Evolutionary conservation across 2,329 filamentous ascomycete species (phyloP).

Genomic region (Aspergillus hortae): DNA sequence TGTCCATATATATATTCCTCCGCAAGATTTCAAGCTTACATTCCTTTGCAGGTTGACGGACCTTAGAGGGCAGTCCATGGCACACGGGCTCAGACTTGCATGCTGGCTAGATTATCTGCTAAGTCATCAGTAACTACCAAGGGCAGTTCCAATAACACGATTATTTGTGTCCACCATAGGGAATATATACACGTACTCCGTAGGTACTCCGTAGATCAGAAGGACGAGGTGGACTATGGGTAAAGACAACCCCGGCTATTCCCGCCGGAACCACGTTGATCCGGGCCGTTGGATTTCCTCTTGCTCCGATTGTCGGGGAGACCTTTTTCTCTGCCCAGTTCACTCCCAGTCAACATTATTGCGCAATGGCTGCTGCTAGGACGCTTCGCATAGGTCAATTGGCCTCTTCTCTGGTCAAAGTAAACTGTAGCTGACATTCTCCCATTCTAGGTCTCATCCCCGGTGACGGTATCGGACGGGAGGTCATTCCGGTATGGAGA

Average conservation of each 20-base stretch:
- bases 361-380: constrained; percentile 51
- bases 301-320: constrained; percentile 29
- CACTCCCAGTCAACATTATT: constrained; percentile 7
- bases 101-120: too few relatives aligned
- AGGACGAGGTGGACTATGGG: background rate
- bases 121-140: too few relatives aligned
- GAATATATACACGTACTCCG: too few relatives aligned
- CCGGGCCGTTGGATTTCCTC: constrained; percentile 4
- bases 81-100: too few relatives aligned
- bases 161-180: too few relatives aligned
- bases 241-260: background rate
- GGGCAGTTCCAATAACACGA: too few relatives aligned
- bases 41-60: too few relatives aligned
- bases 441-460: constrained; percentile 75
- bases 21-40: too few relatives aligned
- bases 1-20: too few relatives aligned
- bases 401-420: background rate
- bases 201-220: background rate
- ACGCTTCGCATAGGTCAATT: constrained; percentile 65
- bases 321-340: constrained; percentile 9
- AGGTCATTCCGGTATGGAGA: constrained; percentile 76
- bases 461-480: constrained; percentile 95
- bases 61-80: too few relatives aligned
- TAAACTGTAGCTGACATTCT: constrained; percentile 11
- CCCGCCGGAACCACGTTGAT: background rate